phyloP scores from a whole-genome alignment of 176 grass and related monocot genomes.

The Triticum urartu region DNA sequence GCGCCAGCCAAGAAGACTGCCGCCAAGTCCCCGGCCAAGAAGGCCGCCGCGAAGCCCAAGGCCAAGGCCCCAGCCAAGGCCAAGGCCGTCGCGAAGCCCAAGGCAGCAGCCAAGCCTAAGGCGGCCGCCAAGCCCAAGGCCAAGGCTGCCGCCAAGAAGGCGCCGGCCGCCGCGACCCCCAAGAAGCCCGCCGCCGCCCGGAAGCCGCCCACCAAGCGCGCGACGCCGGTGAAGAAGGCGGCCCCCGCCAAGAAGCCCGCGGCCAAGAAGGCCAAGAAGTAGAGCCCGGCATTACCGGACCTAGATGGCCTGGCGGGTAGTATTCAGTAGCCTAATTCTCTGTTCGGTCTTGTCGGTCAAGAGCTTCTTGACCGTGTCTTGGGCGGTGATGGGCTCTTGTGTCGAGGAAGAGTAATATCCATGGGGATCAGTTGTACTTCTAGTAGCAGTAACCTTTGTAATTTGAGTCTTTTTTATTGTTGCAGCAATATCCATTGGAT shows the following conservation, averaged over 20 bases:
- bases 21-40: neutral
- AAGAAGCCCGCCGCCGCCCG: neutral
- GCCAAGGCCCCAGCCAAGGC: neutral
- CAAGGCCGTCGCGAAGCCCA: neutral
- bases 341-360: neutral
- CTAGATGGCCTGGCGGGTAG: neutral
- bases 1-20: neutral
- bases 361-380: neutral
- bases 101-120: neutral
- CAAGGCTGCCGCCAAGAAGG: neutral
- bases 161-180: neutral
- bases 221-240: neutral
- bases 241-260: conserved; percentile 9
- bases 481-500: neutral
- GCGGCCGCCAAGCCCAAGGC: conserved; percentile 11
- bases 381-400: too few species aligned
- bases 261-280: conserved; percentile 61
- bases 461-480: neutral
- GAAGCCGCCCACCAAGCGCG: neutral
- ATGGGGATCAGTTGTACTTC: too few species aligned
- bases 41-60: neutral
- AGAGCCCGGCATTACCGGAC: neutral
- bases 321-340: neutral
- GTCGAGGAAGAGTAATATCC: too few species aligned
- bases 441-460: neutral